phyloP scores from a whole-genome alignment of 805 yeast species.

The Tetrapisispora pingtungensis region DNA sequence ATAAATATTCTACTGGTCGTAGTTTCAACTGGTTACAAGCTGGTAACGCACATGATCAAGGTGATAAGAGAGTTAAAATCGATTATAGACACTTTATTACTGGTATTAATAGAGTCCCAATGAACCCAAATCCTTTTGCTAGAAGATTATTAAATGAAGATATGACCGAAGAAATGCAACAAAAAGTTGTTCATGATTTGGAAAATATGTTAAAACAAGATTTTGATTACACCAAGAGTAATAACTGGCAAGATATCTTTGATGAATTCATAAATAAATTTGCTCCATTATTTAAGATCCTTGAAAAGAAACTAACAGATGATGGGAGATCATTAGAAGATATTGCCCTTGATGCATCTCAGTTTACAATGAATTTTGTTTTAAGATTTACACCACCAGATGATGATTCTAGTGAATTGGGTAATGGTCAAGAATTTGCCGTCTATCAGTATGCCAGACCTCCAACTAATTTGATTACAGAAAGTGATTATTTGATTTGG shows the following conservation, averaged over 20 bases:
- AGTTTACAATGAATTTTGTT: slow-evolving; percentile 35
- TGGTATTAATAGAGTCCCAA: slow-evolving; percentile 40
- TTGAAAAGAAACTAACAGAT: slow-evolving; percentile 32
- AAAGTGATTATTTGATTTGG: slow-evolving; percentile 40
- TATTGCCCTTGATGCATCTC: slow-evolving; percentile 29
- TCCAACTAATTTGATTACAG: slow-evolving; percentile 29
- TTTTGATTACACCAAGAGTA: slow-evolving; percentile 34
- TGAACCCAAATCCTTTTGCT: slow-evolving; percentile 40
- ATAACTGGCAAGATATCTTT: slow-evolving; percentile 48
- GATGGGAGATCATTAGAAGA: slow-evolving; percentile 10
- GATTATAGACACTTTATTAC: slow-evolving; percentile 47
- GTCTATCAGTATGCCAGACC: slow-evolving; percentile 41
- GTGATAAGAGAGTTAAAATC: slow-evolving; percentile 39
- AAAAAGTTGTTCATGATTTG: slow-evolving; percentile 30
- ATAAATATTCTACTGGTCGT: slow-evolving; percentile 22
- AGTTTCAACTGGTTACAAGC: slow-evolving; percentile 39
- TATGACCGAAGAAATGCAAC: slow-evolving; percentile 28
- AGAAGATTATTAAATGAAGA: slow-evolving; percentile 31
- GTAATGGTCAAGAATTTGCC: slow-evolving; percentile 29
- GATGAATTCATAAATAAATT: slow-evolving; percentile 42
- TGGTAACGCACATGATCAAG: slow-evolving; percentile 38
- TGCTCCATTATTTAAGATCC: slow-evolving; percentile 36
- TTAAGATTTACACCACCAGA: slow-evolving; percentile 31
- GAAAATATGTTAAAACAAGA: slow-evolving; percentile 23
- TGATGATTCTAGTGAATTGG: slow-evolving; percentile 10